Base-by-base conservation (phyloP, 331 rosid species). In the Telfairia occidentalis region DNA sequence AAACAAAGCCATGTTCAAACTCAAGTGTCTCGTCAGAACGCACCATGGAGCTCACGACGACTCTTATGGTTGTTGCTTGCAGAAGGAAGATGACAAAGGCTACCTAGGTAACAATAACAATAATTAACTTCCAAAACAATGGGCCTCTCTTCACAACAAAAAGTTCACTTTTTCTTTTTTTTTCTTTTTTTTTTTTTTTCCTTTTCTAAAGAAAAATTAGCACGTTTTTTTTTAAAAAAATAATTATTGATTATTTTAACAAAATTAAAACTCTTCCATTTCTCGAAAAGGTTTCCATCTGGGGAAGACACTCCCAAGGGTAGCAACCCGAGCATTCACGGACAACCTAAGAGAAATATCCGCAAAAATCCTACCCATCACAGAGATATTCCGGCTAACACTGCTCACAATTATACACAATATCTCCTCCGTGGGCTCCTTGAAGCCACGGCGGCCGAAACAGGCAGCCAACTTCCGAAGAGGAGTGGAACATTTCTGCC, bases 21-120 rank as follows among this genome's bases (percentile, higher is more conserved):
- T 76, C 19, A 60, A 57, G 13, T 38, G 58, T 37, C 13, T 60
- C 13, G 71, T 76, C 0, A 16, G 78, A 60, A 76, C 72, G 13
- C 78, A 76, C 69, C 78, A 76, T 28, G 78, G 78, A 18, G 72
- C 78, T 43, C 32, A 5, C 2, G 78, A 76, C 11, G 60, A 76
- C 72, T 59, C 78, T 5, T 60, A 43, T 30, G 45, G 10, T 2
- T 58, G 71, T 46, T 58, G 71, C 57, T 23, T 43, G 18, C 78
- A 76, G 5, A 60, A 6, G 16, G 78, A 76, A 60, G 78, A 76
- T 12, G 78, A 76, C 19, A 21, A 43, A 29, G 78, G 58, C 18
- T 9, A 59, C 69, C 42, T 40, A 69, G 74, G 74, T 69, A 69
- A 40, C n/a, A n/a, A n/a, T n/a, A n/a, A 7, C 24, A 61, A 61